Evolutionary conservation across 179 eudicot species (phyloP).

Genomic region (Beta corolliflora): DNA sequence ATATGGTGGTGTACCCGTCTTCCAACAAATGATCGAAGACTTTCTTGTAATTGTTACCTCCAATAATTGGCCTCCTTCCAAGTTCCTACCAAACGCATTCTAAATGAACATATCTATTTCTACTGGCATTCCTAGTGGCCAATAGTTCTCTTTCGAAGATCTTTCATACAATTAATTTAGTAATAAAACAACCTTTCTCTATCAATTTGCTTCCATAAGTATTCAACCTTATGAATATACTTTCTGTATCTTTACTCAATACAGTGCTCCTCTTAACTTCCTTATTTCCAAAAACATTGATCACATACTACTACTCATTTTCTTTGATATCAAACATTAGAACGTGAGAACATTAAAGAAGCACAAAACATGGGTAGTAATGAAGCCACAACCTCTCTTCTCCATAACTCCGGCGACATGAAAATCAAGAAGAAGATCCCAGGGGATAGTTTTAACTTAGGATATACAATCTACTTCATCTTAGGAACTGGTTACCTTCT

Average conservation of each 20-base stretch:
- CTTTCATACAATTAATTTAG: no score
- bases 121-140: no score
- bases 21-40: no score
- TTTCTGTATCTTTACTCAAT: no score
- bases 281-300: background rate
- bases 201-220: background rate
- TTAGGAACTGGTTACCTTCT: conserved; percentile 63
- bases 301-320: background rate
- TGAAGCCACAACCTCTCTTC: conserved; percentile 3
- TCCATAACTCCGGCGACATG: background rate
- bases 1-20: no score
- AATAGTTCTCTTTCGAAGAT: no score
- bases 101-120: no score
- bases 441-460: conserved; percentile 57
- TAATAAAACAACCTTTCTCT: background rate
- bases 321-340: background rate
- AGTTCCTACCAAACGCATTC: no score
- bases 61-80: background rate
- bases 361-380: background rate
- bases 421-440: conserved; percentile 33
- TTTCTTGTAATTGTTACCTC: background rate
- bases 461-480: conserved; percentile 70
- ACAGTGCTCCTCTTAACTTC: no score
- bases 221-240: no score
- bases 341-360: conserved; percentile 37